Percentiles rank a stretch among this genome's conserved stretches.
Evolutionary conservation across 169 alveolate genomes (phyloP).

Genomic region (Miamiensis avidus): DNA sequence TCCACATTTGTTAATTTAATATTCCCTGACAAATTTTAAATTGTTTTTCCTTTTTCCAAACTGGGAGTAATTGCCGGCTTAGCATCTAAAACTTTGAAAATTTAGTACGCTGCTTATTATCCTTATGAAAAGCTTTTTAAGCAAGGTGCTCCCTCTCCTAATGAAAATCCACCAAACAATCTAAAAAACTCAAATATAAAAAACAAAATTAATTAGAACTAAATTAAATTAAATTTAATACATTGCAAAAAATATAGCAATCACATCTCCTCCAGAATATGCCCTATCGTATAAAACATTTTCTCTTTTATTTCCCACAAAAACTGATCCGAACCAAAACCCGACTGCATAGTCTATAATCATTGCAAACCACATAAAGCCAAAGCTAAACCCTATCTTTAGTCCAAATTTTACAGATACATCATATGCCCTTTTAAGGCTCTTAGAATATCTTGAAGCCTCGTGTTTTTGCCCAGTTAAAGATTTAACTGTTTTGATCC

Average conservation of each 20-base stretch:
- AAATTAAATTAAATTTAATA: too few species aligned
- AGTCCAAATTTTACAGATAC: not conserved
- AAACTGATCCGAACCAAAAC: slow-evolving; percentile 67
- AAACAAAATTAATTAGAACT: too few species aligned
- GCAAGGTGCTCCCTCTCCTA: slow-evolving; percentile 72
- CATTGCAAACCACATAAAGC: slow-evolving; percentile 39
- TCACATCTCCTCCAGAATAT: slow-evolving; percentile 69
- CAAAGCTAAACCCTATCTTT: not conserved
- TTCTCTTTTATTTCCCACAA: slow-evolving; percentile 44
- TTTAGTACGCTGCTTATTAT: slow-evolving; percentile 55
- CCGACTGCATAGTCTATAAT: slow-evolving; percentile 48
- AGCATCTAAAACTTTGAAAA: slow-evolving; percentile 55
- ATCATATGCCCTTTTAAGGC: not conserved
- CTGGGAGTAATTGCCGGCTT: slow-evolving; percentile 46
- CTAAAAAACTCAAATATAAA: too few species aligned
- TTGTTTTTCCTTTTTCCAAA: not conserved
- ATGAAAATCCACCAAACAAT: slow-evolving; percentile 57
- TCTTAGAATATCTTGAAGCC: slow-evolving; percentile 7
- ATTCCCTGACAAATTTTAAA: not conserved
- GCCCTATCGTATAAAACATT: slow-evolving; percentile 42
- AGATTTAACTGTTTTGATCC: slow-evolving; percentile 38
- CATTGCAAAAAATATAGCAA: slow-evolving; percentile 64
- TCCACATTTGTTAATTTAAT: not conserved
- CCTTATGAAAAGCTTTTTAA: slow-evolving; percentile 65
- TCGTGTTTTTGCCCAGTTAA: slow-evolving; percentile 40